Base-by-base conservation (phyloP, 179 eudicot species). In the Spergularia azorica region DNA sequence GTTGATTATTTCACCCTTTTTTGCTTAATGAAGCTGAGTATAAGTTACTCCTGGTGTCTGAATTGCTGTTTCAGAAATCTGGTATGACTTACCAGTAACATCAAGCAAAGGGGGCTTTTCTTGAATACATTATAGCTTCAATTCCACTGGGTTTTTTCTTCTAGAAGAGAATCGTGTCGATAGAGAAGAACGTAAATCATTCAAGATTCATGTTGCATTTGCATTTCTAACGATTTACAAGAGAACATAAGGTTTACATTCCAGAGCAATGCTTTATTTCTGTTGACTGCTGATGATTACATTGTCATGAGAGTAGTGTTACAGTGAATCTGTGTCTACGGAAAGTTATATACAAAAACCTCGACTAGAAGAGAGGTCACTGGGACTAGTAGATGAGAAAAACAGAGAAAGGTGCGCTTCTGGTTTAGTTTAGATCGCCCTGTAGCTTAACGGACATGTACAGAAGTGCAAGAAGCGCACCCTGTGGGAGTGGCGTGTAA, bases 371-470 rank as follows among this genome's bases (percentile, higher is more conserved):
- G 68, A 68, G 12, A 38, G 50, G 7, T 8, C 48, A 50, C 61
- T 0, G 8, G 48, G 15, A 46, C 38, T 65, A 13, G 5, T 71
- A 65, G 52, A 64, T 12, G 20, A 74, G 36, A 75, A 60, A 14
- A 5, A 57, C 32, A 63, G 52, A 72, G 11, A 54, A 59, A 48
- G 54, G 39, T 38, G 8, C 13, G 5, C 55, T n/a, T 20, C 38
- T 43, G 65, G 60, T 68, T 86, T 82, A 91, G 73, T 63, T 81
- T 39, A 87, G 74, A 74, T 88, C 97, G 48, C 73, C 80, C 78
- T 91, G 97, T 66, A 94, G 82, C 83, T 92, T 94, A 51, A 88
- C 77, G 43, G 92, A 90, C 94, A 90, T 90, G 83, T 92, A 90
- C 58, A 94, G 51, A 54, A 94, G 94, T 4, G 92, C 88, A 17